phyloP scores from a whole-genome alignment of 1,139 yeast species.

The Pichia sp. region DNA sequence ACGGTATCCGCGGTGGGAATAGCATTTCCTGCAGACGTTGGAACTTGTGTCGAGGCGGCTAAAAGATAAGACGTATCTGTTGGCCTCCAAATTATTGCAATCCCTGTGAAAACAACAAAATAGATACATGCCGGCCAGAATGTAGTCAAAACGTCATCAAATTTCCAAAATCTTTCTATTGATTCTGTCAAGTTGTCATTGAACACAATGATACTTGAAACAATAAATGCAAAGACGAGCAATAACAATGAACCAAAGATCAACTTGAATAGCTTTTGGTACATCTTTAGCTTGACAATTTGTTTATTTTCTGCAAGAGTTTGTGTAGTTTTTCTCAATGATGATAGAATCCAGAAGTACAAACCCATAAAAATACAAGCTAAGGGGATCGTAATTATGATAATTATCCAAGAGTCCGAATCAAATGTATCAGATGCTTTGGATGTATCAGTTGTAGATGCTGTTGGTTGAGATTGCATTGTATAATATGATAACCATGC shows the following conservation, averaged over 20 bases:
- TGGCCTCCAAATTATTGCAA: constrained; percentile 96
- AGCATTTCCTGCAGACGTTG: constrained; percentile 71
- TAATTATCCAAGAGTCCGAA: constrained; percentile 38
- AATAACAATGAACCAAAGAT: constrained; percentile 63
- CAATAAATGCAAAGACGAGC: constrained; percentile 59
- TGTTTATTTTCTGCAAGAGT: constrained; percentile 82
- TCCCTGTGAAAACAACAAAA: constrained; percentile 73
- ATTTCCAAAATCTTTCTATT: constrained; percentile 88
- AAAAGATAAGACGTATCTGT: constrained; percentile 91
- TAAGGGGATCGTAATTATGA: constrained; percentile 60
- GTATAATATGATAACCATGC: constrained; percentile 62
- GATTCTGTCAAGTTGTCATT: constrained; percentile 72
- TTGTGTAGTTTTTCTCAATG: constrained; percentile 71
- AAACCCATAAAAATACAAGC: constrained; percentile 66
- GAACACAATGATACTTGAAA: constrained; percentile 67
- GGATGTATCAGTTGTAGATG: constrained; percentile 31
- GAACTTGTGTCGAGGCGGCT: constrained; percentile 90
- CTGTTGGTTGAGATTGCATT: constrained; percentile 31
- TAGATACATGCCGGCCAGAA: constrained; percentile 95
- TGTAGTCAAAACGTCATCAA: constrained; percentile 81
- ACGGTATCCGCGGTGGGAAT: constrained; percentile 65
- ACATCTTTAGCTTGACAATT: constrained; percentile 83
- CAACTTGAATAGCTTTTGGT: constrained; percentile 70
- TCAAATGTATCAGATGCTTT: constrained; percentile 30
- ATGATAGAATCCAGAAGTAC: constrained; percentile 68